These are phyloP conservation scores for Ulota crispa DNA, from an alignment of 225 moss, liverwort and hornwort genomes.

Conservation along the genomic window DNA sequence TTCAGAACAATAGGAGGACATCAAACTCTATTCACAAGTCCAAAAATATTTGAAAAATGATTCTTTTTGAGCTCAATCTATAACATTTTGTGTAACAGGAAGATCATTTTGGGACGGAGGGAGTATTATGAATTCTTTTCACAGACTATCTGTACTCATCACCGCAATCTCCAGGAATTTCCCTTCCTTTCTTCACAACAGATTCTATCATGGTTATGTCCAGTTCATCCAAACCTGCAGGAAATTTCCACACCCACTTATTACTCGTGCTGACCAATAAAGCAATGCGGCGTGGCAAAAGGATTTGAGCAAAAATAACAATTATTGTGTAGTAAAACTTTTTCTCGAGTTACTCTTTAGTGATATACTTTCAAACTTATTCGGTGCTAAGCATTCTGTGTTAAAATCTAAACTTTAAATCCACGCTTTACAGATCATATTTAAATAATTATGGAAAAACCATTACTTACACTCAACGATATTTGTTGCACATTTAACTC, in stretches of 20 bases:
- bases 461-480: too few species aligned
- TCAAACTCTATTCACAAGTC: too few species aligned
- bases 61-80: too few species aligned
- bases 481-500: too few species aligned
- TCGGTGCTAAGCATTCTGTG: background rate
- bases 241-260: background rate
- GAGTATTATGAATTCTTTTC: too few species aligned
- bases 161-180: constrained; percentile 42
- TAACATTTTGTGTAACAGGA: too few species aligned
- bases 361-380: background rate
- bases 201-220: constrained; percentile 30
- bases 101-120: too few species aligned
- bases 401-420: background rate
- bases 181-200: constrained; percentile 40
- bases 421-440: background rate
- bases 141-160: constrained; percentile 34
- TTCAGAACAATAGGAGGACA: too few species aligned
- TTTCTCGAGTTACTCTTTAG: too few species aligned
- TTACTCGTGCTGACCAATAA: background rate
- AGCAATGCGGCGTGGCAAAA: background rate
- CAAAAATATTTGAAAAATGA: too few species aligned
- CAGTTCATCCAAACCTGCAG: constrained; percentile 33
- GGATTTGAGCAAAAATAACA: background rate
- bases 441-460: too few species aligned
- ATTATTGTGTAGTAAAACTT: too few species aligned